Conservation (phyloP, 2,329 filamentous ascomycete genomes). For the Microsporum ferrugineum region DNA sequence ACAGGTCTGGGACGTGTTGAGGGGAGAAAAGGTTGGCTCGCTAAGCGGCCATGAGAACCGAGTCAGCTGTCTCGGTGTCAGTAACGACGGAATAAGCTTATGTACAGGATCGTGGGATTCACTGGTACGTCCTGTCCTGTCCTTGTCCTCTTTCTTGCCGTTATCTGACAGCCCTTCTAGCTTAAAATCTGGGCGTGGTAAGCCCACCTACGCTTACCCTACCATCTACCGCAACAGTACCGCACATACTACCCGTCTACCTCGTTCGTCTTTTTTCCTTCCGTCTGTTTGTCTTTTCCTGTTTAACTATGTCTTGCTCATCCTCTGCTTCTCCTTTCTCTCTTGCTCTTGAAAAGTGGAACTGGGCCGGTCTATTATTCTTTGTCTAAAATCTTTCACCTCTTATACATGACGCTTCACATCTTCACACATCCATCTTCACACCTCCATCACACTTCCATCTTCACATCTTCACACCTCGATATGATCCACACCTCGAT, state of each 20-base stretch:
- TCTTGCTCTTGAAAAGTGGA: conserved; percentile 3
- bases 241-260: neutral
- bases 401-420: conserved; percentile 8
- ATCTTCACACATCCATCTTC: neutral
- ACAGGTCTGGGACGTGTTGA: conserved; percentile 96
- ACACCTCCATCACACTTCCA: neutral
- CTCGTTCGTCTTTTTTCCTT: neutral
- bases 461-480: neutral
- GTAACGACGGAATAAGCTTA: conserved; percentile 97
- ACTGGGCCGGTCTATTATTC: conserved; percentile 2
- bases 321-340: conserved; percentile 1
- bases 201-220: conserved; percentile 9
- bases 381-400: conserved; percentile 5
- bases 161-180: conserved; percentile 33
- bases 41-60: conserved; percentile 96
- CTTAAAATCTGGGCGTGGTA: conserved; percentile 84
- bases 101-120: conserved; percentile 99
- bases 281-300: neutral
- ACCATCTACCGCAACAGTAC: neutral
- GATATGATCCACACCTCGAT: conserved; percentile 21
- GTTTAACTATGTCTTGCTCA: neutral
- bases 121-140: conserved; percentile 54
- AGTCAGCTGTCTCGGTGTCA: conserved; percentile 95
- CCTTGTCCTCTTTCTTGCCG: conserved; percentile 1
- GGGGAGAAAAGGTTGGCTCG: conserved; percentile 92